Evolutionary conservation across 2,329 filamentous ascomycete genomes (phyloP).

Genomic region (Cytospora chrysosperma): DNA sequence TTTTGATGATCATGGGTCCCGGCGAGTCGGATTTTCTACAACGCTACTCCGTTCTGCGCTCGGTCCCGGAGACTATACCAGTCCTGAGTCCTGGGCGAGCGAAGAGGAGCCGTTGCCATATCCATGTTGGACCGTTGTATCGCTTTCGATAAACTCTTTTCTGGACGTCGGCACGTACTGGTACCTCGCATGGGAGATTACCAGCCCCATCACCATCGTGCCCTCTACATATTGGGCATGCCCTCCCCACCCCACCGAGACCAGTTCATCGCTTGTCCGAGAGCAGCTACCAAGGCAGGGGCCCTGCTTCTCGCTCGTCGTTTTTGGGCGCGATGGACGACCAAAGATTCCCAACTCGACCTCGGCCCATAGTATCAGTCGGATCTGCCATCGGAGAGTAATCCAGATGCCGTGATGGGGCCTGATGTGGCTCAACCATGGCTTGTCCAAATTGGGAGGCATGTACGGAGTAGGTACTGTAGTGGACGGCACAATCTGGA

Average conservation of each 20-base stretch:
- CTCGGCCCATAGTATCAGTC: constrained; percentile 5
- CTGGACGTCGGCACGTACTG: constrained; percentile 10
- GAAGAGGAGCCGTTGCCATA: constrained; percentile 10
- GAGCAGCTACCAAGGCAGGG: not conserved
- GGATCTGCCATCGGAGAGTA: constrained; percentile 16
- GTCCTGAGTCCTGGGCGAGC: constrained; percentile 11
- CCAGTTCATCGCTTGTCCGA: not conserved
- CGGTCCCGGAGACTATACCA: constrained; percentile 11
- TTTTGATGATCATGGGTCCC: constrained; percentile 19
- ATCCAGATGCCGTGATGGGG: constrained; percentile 16
- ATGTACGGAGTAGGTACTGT: not conserved
- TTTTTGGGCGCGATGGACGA: not conserved
- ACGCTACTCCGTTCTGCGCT: constrained; percentile 2
- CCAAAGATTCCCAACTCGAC: not conserved
- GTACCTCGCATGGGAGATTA: constrained; percentile 17
- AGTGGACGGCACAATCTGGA: not conserved
- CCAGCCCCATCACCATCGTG: constrained; percentile 11
- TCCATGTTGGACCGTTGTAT: constrained; percentile 11
- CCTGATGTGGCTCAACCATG: constrained; percentile 5
- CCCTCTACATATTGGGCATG: constrained; percentile 11
- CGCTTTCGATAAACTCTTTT: constrained; percentile 4
- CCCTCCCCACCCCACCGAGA: constrained; percentile 7
- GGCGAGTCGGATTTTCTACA: constrained; percentile 14
- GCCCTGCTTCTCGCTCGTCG: not conserved
- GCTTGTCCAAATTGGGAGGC: constrained; percentile 12